These are phyloP conservation scores for Oryza glumipatula DNA, from an alignment of 176 grass and related monocot species.

Conservation along the genomic window DNA sequence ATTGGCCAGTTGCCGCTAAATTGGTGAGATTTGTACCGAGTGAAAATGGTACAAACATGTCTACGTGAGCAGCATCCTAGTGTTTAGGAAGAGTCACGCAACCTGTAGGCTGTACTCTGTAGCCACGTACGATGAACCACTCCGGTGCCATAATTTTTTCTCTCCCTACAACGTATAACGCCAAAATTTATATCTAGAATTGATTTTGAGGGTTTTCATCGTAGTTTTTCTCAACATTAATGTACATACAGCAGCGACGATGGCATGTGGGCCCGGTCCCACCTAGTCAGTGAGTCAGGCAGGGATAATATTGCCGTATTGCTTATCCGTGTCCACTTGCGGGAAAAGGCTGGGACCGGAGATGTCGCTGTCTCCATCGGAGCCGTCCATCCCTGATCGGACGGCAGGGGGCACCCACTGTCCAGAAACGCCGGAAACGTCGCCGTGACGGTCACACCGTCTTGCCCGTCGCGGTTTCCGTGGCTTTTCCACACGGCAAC, in stretches of 20 bases:
- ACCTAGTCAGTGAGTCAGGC: too few relatives aligned
- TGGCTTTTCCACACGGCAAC: background rate
- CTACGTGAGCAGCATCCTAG: background rate
- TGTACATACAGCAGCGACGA: too few relatives aligned
- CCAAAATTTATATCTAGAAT: too few relatives aligned
- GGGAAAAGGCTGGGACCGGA: background rate
- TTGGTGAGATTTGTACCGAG: background rate
- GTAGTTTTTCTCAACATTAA: too few relatives aligned
- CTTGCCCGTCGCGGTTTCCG: background rate
- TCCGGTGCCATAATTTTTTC: background rate
- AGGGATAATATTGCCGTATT: too few relatives aligned
- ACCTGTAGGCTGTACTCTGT: background rate
- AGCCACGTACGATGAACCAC: background rate
- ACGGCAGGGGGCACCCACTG: background rate
- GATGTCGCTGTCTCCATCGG: background rate
- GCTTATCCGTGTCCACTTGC: too few relatives aligned
- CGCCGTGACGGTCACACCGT: background rate
- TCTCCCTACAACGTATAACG: too few relatives aligned
- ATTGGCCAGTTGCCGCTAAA: background rate
- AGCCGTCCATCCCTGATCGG: background rate
- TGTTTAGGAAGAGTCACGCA: background rate
- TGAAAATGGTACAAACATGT: background rate
- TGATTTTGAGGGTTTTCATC: too few relatives aligned
- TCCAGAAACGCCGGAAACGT: background rate
- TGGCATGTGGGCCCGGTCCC: too few relatives aligned